Evolutionary conservation across 2,329 filamentous ascomycete genomes (phyloP).

Genomic region (Aspergillus sp.): DNA sequence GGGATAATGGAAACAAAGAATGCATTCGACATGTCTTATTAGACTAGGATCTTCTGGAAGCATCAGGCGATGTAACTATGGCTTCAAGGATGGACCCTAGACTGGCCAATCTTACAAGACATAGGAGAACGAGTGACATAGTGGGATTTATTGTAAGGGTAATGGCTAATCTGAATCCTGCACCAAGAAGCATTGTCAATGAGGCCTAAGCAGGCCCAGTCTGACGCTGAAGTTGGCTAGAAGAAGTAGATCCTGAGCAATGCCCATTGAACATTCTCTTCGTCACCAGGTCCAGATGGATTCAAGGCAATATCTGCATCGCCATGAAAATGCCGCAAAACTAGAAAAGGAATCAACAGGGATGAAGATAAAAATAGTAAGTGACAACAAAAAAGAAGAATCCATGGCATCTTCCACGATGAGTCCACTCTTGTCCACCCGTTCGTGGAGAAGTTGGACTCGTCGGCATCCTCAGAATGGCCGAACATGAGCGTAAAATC

Average conservation of each 20-base stretch:
- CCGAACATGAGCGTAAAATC: too few relatives aligned
- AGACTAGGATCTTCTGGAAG: too few relatives aligned
- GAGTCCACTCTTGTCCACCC: constrained; percentile 9
- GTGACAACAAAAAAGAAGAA: constrained; percentile 3
- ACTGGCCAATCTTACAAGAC: too few relatives aligned
- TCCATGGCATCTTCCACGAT: constrained; percentile 8
- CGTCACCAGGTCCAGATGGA: too few relatives aligned
- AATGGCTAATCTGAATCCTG: background rate
- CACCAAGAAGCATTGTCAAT: background rate
- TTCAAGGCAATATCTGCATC: constrained; percentile 2
- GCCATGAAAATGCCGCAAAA: constrained; percentile 8
- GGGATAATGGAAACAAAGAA: too few relatives aligned
- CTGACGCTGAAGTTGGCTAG: too few relatives aligned
- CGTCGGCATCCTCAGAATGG: constrained; percentile 4
- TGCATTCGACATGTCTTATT: too few relatives aligned
- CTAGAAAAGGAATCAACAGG: constrained; percentile 2
- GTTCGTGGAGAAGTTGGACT: constrained; percentile 8
- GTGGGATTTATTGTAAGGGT: background rate
- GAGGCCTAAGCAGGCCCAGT: too few relatives aligned
- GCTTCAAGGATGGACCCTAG: too few relatives aligned
- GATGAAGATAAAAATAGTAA: constrained; percentile 6
- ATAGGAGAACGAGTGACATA: background rate
- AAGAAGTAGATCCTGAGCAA: too few relatives aligned
- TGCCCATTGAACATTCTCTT: too few relatives aligned
- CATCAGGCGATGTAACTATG: too few relatives aligned